phyloP scores from a whole-genome alignment of 176 grass and related monocot genomes.

The Triticum dicoccoides region DNA sequence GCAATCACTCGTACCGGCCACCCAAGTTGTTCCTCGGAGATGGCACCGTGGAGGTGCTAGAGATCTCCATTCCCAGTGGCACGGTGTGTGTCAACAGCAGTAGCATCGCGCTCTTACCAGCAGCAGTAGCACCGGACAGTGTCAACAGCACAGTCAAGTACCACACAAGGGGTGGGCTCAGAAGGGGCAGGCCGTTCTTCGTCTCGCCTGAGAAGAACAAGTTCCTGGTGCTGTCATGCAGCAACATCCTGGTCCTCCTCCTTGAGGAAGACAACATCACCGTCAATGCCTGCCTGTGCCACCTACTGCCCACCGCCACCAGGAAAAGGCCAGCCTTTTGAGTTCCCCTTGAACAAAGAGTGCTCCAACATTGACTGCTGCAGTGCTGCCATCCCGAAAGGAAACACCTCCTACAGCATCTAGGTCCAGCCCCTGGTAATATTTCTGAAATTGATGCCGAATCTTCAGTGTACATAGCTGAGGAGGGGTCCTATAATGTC shows the following conservation, averaged over 20 bases:
- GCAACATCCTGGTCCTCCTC: slow-evolving; percentile 11
- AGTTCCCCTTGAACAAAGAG: no score
- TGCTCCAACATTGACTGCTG: no score
- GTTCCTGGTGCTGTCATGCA: slow-evolving; percentile 36
- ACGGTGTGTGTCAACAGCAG: slow-evolving; percentile 33
- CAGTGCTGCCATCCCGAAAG: not conserved
- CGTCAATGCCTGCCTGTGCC: slow-evolving; percentile 10
- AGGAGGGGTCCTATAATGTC: not conserved
- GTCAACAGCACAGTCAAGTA: not conserved
- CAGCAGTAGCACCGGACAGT: not conserved
- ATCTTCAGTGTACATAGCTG: not conserved
- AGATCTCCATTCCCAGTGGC: slow-evolving; percentile 19
- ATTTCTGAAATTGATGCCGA: not conserved
- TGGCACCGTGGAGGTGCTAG: slow-evolving; percentile 27
- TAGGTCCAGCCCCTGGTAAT: not conserved
- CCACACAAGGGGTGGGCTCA: slow-evolving; percentile 16
- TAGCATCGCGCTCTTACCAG: not conserved
- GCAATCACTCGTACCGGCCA: not conserved
- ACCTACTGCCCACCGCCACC: slow-evolving; percentile 1
- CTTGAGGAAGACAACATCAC: slow-evolving; percentile 8
- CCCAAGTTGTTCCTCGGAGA: slow-evolving; percentile 48
- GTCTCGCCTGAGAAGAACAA: slow-evolving; percentile 28
- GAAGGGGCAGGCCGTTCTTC: not conserved
- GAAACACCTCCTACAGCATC: slow-evolving; percentile 24
- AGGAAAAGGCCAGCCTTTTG: no score